Evolutionary conservation across 768 basidiomycete species (phyloP).

Genomic region (Tricholomella constricta): DNA sequence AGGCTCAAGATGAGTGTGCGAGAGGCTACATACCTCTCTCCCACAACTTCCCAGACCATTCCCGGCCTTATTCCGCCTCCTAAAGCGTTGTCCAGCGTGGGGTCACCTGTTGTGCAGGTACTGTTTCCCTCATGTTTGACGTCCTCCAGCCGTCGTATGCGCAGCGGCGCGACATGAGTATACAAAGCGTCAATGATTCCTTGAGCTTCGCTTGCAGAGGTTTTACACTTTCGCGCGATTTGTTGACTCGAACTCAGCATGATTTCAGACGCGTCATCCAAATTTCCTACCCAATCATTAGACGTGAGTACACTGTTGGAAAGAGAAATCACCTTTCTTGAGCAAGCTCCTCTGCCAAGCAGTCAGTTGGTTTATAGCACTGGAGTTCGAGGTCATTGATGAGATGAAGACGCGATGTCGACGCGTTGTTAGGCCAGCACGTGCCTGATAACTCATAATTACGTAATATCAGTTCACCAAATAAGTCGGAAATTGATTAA

Average conservation of each 20-base stretch:
- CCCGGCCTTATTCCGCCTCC: slow-evolving; percentile 81
- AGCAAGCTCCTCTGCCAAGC: slow-evolving; percentile 17
- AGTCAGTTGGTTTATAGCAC: slow-evolving; percentile 1
- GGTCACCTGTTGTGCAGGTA: slow-evolving; percentile 75
- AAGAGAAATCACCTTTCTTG: slow-evolving; percentile 29
- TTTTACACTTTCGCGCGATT: slow-evolving; percentile 56
- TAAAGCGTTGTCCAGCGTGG: slow-evolving; percentile 62
- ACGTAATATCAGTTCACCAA: too few relatives aligned
- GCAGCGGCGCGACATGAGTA: slow-evolving; percentile 36
- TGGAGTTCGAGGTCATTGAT: too few relatives aligned
- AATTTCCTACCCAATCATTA: slow-evolving; percentile 41
- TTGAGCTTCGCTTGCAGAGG: slow-evolving; percentile 50
- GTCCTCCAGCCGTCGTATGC: slow-evolving; percentile 43
- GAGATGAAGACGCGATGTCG: too few relatives aligned
- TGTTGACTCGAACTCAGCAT: slow-evolving; percentile 51
- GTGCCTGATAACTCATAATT: too few relatives aligned
- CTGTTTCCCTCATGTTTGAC: slow-evolving; percentile 39
- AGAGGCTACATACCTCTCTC: slow-evolving; percentile 69
- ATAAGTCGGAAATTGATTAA: too few relatives aligned
- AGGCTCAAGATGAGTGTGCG: neutral
- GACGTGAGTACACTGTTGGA: neutral
- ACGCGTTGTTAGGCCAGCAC: too few relatives aligned
- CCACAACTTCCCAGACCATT: slow-evolving; percentile 85
- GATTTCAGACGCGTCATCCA: slow-evolving; percentile 50
- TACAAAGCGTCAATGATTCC: slow-evolving; percentile 54